These are phyloP conservation scores for Ganoderma meredithae DNA, from an alignment of 1,284 basidiomycete genomes.

Conservation along the genomic window DNA sequence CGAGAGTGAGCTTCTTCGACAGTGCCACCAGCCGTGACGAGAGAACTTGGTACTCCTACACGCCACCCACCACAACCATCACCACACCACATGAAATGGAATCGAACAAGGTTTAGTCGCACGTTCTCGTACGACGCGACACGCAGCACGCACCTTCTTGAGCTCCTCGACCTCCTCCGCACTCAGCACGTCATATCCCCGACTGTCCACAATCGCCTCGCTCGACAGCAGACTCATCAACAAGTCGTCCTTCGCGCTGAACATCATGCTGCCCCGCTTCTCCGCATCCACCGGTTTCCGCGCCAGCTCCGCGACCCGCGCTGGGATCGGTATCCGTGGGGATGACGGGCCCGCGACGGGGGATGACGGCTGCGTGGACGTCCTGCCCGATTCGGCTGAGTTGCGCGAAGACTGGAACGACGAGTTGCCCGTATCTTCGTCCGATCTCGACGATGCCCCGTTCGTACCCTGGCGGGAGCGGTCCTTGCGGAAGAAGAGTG, in stretches of 20 bases:
- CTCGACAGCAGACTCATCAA: constrained; percentile 85
- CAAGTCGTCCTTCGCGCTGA: constrained; percentile 76
- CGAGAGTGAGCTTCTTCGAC: constrained; percentile 73
- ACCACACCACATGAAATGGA: not conserved
- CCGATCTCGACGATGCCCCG: constrained; percentile 33
- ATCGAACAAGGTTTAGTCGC: constrained; percentile 7
- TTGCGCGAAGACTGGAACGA: constrained; percentile 40
- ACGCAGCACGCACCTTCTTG: constrained; percentile 72
- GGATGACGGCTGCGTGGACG: constrained; percentile 43
- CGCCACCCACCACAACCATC: constrained; percentile 10
- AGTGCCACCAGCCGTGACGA: constrained; percentile 66
- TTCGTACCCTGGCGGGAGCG: constrained; percentile 43
- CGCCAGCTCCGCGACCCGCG: constrained; percentile 39
- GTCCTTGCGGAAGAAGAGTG: constrained; percentile 63
- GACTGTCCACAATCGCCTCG: constrained; percentile 86
- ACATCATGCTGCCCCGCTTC: constrained; percentile 51
- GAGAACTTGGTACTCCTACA: constrained; percentile 74
- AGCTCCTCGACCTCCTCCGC: constrained; percentile 92
- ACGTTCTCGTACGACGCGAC: not conserved
- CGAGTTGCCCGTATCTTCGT: constrained; percentile 37
- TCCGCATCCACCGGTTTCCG: constrained; percentile 46
- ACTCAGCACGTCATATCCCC: constrained; percentile 75
- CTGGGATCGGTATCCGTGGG: constrained; percentile 40
- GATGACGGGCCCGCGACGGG: constrained; percentile 53
- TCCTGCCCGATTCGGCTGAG: constrained; percentile 39